Base-by-base conservation (phyloP, 176 grass and related monocot genomes). In the Oryza meyeriana region DNA sequence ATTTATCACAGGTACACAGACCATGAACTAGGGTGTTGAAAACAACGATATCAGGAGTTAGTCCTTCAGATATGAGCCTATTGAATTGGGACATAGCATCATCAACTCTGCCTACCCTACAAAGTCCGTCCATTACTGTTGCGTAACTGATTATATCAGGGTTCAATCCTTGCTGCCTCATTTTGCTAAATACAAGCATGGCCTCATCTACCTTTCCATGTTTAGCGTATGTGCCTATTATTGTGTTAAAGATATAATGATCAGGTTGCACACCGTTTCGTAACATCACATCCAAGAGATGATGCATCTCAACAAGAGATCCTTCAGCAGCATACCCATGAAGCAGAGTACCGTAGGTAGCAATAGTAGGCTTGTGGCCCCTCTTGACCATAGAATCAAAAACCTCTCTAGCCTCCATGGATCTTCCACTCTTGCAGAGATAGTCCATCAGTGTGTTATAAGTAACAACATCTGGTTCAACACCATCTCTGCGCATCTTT, bases 341-440 rank as follows among this genome's bases (percentile, higher is more conserved):
- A 48, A 74, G 25, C 40, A 87, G 30, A 13, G n/a, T 8, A 1
- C 0, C 22, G 0, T 80, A 87, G 9, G 80, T 38, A 0, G 8
- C 0, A 74, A 28, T 6, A 47, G 75, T 2, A 2, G 66, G 83
- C 22, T 64, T 81, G 55, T 30, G 18, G 1, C 80, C 84, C 66
- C 10, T 87, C 18, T 79, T 7, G 22, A 16, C 8, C 44, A 84
- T 80, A 3, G 82, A 55, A 70, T 78, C 26, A 30, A 84, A 80
- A 41, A 72, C 10, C 12, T 45, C 28, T 72, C 38, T 30, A 84
- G 18, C 66, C 73, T 84, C 8, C 44, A 8, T 4, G 22, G 4
- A 57, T 78, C 74, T 7, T 13, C 20, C 24, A 1, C 67, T 28
- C 55, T 72, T 79, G 36, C 72, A 83, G 40, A 42, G 40, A 42